phyloP scores from a whole-genome alignment of 495 filamentous ascomycete species.

The Chaetomium tenue region DNA sequence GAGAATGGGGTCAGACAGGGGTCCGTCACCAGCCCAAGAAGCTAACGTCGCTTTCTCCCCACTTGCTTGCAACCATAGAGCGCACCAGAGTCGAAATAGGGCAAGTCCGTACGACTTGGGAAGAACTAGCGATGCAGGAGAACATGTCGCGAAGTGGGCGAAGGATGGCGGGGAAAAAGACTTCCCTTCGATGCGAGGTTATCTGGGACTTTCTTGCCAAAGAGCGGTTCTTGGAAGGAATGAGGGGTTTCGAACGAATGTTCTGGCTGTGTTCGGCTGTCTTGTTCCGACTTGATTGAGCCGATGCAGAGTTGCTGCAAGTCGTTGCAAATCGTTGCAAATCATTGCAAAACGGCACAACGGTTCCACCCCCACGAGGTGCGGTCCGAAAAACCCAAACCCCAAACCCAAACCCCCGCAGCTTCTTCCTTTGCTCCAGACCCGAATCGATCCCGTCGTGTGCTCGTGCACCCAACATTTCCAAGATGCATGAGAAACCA shows the following conservation, averaged over 20 bases:
- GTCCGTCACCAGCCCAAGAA: conserved; percentile 1
- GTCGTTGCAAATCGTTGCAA: not conserved
- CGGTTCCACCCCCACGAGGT: not conserved
- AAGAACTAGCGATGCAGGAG: conserved; percentile 11
- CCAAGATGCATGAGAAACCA: no score
- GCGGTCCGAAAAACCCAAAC: not conserved
- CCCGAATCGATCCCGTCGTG: no score
- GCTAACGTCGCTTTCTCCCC: not conserved
- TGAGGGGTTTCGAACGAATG: conserved; percentile 3
- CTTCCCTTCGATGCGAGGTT: not conserved
- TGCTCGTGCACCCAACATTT: no score
- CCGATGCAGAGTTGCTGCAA: not conserved
- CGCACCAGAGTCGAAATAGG: not conserved
- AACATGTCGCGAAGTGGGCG: not conserved
- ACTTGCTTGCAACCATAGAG: not conserved
- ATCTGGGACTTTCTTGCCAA: not conserved
- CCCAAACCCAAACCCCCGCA: not conserved
- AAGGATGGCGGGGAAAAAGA: not conserved
- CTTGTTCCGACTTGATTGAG: not conserved
- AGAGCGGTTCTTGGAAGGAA: not conserved
- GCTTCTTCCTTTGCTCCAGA: not conserved
- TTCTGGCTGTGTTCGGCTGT: not conserved
- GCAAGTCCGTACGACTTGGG: not conserved
- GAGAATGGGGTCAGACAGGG: conserved; percentile 15
- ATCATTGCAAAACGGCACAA: not conserved